These are phyloP conservation scores for Mortierella sp. DNA, from an alignment of 371 early-diverging fungal species.

Conservation along the genomic window DNA sequence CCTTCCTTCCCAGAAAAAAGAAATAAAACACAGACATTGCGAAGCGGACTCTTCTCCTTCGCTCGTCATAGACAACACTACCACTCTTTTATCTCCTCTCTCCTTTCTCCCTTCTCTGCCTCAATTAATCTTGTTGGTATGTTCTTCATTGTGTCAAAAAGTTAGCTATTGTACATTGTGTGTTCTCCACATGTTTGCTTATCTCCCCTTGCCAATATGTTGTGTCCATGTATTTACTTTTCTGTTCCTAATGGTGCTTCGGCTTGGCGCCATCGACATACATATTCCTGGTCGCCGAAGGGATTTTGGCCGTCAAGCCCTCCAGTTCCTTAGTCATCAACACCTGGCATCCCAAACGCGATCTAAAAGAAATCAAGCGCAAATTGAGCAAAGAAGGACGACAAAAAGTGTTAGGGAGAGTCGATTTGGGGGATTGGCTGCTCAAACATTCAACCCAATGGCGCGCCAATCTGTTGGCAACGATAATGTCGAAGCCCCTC, in stretches of 20 bases:
- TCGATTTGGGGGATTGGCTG: not conserved
- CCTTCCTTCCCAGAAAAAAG: not conserved
- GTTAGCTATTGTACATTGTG: slow-evolving; percentile 1
- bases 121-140: not conserved
- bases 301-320: slow-evolving; percentile 91
- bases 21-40: no score
- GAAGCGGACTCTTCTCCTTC: no score
- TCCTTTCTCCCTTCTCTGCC: no score
- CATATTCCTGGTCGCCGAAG: slow-evolving; percentile 97
- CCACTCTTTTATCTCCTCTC: no score
- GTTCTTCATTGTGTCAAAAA: not conserved
- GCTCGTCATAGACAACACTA: no score
- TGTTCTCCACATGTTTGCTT: not conserved
- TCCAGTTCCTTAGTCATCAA: slow-evolving; percentile 87
- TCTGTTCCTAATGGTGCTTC: slow-evolving; percentile 47
- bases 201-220: not conserved
- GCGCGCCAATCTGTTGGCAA: not conserved
- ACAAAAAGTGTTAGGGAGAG: slow-evolving; percentile 9
- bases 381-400: not conserved
- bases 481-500: not conserved
- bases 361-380: slow-evolving; percentile 64
- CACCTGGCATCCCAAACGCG: slow-evolving; percentile 98
- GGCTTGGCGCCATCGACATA: slow-evolving; percentile 87
- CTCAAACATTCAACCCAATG: not conserved
- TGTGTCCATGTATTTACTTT: not conserved